Evolutionary conservation across 2,329 filamentous ascomycete species (phyloP), one percentile per base, ranked within the genome.

Genomic region (Dactylonectria estremocensis): DNA sequence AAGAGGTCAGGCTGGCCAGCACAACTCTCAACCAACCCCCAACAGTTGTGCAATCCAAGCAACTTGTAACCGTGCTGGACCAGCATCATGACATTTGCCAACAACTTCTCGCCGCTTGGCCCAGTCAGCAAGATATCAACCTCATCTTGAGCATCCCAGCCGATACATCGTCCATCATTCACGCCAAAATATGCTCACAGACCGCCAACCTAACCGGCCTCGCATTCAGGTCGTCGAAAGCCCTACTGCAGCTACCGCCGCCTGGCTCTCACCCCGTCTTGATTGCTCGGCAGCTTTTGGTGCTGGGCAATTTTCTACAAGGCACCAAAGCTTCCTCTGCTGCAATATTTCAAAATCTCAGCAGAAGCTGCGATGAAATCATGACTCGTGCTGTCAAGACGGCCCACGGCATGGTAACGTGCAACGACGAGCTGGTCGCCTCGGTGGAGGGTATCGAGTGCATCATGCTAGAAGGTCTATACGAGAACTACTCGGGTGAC

Each of bases 391-490:
- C 77, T 0, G 74, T 81, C 2, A 75, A 79, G 14, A 74, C 74
- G 0, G 78, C 77, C 1, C 77, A 72, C 13, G 76, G 72, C 5
- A 69, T 80, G 8, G 81, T 89, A 1, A 85, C 83, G 0, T 79
- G 78, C 14, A 82, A 87, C 28, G 83, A 88, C 57, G 82, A 83
- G 2, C 73, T 89, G 0, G 71, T 84, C 0, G 77, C 76, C 24
- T 83, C 81, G 0, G 45, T 87, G 1, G 85, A 88, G 59, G 84
- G 85, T 0, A 72, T 88, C 6, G 84, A 88, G 65, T 86, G 84
- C 58, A 69, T 89, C n/a, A 79, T 87, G 69, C 77, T 88, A 0
- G 83, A 87, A 67, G 80, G 79, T 13, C 77, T 86, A 22, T 86
- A 83, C 69, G 77, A 84, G 7, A 83, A 82, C 31, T 87, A 87